phyloP scores from a whole-genome alignment of 2,329 filamentous ascomycete species.

The Nannizziopsis arthrosporioides region DNA sequence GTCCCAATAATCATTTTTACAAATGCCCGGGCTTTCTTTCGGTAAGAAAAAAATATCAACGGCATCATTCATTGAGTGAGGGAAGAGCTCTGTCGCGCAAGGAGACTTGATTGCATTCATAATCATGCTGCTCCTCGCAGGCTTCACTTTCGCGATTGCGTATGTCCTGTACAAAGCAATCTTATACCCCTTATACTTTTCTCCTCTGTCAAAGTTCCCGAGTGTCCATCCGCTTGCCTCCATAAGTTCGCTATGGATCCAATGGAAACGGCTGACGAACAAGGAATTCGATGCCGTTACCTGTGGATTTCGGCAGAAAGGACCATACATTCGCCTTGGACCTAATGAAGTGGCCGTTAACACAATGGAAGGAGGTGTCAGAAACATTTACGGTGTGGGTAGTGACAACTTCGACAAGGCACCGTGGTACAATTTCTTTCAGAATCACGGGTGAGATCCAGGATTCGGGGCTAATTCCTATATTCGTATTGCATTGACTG shows the following conservation, averaged over 20 bases:
- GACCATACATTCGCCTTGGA: conserved; percentile 11
- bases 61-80: not conserved
- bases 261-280: conserved; percentile 10
- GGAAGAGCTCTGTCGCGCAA: not conserved
- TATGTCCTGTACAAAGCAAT: conserved; percentile 4
- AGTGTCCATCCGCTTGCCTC: conserved; percentile 9
- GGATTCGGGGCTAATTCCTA: not conserved
- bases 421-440: conserved; percentile 36
- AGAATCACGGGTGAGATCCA: conserved; percentile 7
- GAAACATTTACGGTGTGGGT: conserved; percentile 18
- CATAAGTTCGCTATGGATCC: conserved; percentile 11
- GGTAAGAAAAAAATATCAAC: not conserved
- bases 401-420: conserved; percentile 56
- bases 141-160: not conserved
- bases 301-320: conserved; percentile 6
- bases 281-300: conserved; percentile 8
- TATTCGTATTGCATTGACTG: not conserved
- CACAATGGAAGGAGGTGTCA: conserved; percentile 8
- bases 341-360: conserved; percentile 10
- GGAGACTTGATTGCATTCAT: not conserved
- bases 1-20: not conserved
- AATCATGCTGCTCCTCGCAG: conserved; percentile 4
- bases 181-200: conserved; percentile 7
- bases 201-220: conserved; percentile 9
- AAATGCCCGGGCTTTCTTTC: not conserved